Conservation (phyloP, 768 basidiomycete species). For the Serendipita vermifera region DNA sequence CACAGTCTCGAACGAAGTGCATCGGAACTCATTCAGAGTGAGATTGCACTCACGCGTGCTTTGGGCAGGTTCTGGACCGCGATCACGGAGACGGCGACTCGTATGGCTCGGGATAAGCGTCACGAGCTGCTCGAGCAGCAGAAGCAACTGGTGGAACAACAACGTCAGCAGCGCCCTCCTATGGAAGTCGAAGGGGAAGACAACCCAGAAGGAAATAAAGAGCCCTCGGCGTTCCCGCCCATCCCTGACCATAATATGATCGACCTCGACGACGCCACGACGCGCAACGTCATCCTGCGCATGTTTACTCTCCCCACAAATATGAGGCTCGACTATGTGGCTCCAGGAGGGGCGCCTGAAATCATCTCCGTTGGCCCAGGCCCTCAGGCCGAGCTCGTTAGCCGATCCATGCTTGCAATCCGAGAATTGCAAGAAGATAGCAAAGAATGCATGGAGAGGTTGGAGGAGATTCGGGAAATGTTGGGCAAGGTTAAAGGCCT, state of each 20-base stretch:
- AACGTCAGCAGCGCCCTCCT: conserved; percentile 3
- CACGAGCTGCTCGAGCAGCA: not conserved
- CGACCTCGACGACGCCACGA: conserved; percentile 40
- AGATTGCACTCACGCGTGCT: conserved; percentile 56
- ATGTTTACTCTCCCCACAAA: conserved; percentile 48
- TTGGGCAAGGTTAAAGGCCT: conserved; percentile 63
- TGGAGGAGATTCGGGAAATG: conserved; percentile 72
- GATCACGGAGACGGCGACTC: conserved; percentile 38
- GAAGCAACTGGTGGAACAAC: not conserved
- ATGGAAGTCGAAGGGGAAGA: conserved; percentile 4
- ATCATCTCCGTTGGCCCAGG: conserved; percentile 36
- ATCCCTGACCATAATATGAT: conserved; percentile 29
- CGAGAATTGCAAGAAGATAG: conserved; percentile 79
- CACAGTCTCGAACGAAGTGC: conserved; percentile 74
- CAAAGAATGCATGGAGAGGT: conserved; percentile 70
- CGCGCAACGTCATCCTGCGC: conserved; percentile 44
- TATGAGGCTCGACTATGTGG: conserved; percentile 48
- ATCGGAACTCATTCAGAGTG: conserved; percentile 73
- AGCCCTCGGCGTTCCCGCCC: not conserved
- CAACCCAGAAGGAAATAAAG: conserved; percentile 23
- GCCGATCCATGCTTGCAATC: conserved; percentile 58
- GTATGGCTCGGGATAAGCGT: not conserved
- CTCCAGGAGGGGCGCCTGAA: conserved; percentile 29
- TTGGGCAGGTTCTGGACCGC: conserved; percentile 73
- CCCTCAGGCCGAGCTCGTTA: conserved; percentile 46